These are phyloP conservation scores for Centaurea solstitialis DNA, from an alignment of 129 eudicot genomes.

Conservation along the genomic window DNA sequence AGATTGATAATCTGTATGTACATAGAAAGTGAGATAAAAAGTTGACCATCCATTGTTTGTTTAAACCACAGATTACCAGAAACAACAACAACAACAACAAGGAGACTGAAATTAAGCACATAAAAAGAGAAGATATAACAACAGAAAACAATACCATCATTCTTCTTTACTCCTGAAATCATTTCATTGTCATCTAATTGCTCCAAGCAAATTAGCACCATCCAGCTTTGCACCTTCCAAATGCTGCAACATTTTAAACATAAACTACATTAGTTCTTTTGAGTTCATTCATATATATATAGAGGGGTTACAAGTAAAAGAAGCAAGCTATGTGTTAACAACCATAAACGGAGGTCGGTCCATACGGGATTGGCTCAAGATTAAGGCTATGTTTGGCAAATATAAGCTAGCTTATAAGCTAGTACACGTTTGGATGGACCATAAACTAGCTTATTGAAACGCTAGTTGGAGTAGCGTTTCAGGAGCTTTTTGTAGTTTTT, in stretches of 20 bases:
- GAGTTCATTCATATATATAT: background rate
- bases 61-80: background rate
- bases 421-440: no score
- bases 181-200: conserved; percentile 57
- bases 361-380: background rate
- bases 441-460: no score
- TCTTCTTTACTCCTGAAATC: conserved; percentile 10
- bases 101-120: background rate
- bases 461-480: no score
- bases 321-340: background rate
- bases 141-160: background rate
- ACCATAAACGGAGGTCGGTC: background rate
- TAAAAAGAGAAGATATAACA: background rate
- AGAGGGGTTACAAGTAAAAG: background rate
- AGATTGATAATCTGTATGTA: conserved; percentile 1
- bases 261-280: background rate
- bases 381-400: no score
- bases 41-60: background rate
- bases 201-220: conserved; percentile 83
- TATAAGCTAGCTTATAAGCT: no score
- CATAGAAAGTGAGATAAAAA: background rate
- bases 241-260: conserved; percentile 35
- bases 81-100: background rate
- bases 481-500: no score
- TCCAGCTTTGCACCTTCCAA: conserved; percentile 82